Conservation (phyloP, 768 basidiomycete genomes). For the Multifurca ochricompacta region DNA sequence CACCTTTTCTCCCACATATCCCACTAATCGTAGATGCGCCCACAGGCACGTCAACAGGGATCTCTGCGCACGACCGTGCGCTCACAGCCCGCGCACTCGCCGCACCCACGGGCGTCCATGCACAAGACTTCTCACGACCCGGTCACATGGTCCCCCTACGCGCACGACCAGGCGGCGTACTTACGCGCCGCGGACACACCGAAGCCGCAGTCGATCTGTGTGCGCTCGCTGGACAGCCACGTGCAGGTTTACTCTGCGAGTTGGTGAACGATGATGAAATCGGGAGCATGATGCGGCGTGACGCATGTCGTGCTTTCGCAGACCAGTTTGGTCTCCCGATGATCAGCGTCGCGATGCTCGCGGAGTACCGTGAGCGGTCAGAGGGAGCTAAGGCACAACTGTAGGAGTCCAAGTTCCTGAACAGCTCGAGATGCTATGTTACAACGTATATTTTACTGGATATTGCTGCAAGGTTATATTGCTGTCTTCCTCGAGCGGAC, state of each 20-base stretch:
- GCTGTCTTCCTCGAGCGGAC: too few species aligned
- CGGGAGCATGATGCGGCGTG: slow-evolving; percentile 91
- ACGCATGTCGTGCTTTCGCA: slow-evolving; percentile 89
- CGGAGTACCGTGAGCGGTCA: slow-evolving; percentile 31
- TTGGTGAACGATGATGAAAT: slow-evolving; percentile 84
- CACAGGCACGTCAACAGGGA: slow-evolving; percentile 87
- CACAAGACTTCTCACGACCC: slow-evolving; percentile 80
- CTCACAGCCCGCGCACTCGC: slow-evolving; percentile 82
- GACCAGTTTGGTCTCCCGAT: slow-evolving; percentile 85
- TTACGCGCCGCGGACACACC: slow-evolving; percentile 88
- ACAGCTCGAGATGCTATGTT: background rate
- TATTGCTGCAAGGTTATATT: background rate
- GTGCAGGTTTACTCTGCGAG: slow-evolving; percentile 86
- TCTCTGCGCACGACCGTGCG: slow-evolving; percentile 92
- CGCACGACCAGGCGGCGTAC: slow-evolving; percentile 76
- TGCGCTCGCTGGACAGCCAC: slow-evolving; percentile 54
- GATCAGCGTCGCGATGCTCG: slow-evolving; percentile 88
- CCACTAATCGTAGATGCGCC: background rate
- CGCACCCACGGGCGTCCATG: slow-evolving; percentile 36
- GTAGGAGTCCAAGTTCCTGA: background rate
- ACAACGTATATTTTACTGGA: background rate
- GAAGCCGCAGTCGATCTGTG: slow-evolving; percentile 89
- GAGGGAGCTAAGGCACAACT: slow-evolving; percentile 3
- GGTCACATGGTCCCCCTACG: slow-evolving; percentile 95
- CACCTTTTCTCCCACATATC: background rate